phyloP scores from a whole-genome alignment of 768 basidiomycete species.

The Coprinopsis marcescibilis region DNA sequence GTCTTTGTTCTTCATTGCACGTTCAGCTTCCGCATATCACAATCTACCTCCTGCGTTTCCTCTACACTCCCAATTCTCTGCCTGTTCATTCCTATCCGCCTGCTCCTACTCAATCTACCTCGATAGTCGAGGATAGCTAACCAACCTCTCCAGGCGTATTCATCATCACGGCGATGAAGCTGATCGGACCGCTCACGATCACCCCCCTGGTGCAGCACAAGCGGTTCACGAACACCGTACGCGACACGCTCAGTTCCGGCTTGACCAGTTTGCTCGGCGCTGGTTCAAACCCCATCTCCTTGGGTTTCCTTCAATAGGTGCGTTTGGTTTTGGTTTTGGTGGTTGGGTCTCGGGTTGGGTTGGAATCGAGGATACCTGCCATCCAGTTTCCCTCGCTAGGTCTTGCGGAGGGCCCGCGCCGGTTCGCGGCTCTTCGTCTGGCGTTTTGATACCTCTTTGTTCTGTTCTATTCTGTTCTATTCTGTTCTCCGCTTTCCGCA shows the following conservation, averaged over 20 bases:
- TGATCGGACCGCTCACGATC: conserved; percentile 56
- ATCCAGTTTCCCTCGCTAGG: too few relatives aligned
- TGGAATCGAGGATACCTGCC: too few relatives aligned
- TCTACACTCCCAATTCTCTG: not conserved
- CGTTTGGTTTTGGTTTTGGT: conserved; percentile 1
- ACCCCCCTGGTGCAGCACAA: conserved; percentile 57
- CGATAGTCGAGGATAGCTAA: too few relatives aligned
- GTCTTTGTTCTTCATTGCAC: not conserved
- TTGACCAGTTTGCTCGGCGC: conserved; percentile 88
- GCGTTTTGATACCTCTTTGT: too few relatives aligned
- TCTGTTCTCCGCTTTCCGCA: not conserved
- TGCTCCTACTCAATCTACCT: not conserved
- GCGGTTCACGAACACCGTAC: conserved; percentile 55
- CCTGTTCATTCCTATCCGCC: not conserved
- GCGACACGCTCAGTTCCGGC: conserved; percentile 63
- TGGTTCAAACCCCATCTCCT: conserved; percentile 55
- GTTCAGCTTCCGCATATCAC: too few relatives aligned
- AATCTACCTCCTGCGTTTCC: not conserved
- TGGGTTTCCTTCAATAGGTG: conserved; percentile 72
- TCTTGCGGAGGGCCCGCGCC: too few relatives aligned
- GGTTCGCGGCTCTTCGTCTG: too few relatives aligned
- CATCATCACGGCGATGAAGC: conserved; percentile 80
- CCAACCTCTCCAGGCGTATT: conserved; percentile 50
- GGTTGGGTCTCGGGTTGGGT: not conserved
- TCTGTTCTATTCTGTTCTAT: too few relatives aligned